These are phyloP conservation scores for Sorghum bicolor DNA, from an alignment of 176 grass and related monocot genomes.

Conservation along the genomic window DNA sequence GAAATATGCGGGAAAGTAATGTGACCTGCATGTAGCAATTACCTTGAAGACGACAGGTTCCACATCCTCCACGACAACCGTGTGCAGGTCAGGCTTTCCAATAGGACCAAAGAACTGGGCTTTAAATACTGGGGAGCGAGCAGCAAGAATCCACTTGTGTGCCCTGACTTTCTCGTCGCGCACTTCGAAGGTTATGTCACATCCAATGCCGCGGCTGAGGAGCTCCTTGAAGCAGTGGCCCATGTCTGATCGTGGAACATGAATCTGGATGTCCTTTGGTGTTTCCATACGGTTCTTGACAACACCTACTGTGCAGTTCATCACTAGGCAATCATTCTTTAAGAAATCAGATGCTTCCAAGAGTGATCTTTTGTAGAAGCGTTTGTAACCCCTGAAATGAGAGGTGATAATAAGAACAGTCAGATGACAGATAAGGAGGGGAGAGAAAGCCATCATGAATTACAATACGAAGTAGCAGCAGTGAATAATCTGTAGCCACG, in stretches of 20 bases:
- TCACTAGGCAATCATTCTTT: conserved; percentile 64
- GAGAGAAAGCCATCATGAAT: neutral
- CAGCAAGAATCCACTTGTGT: conserved; percentile 83
- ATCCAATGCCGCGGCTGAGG: conserved; percentile 51
- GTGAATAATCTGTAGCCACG: neutral
- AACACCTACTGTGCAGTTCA: conserved; percentile 91
- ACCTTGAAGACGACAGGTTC: conserved; percentile 89
- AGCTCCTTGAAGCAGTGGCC: conserved; percentile 63
- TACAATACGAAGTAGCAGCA: neutral
- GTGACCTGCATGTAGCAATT: conserved; percentile 17
- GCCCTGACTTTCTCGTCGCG: conserved; percentile 60
- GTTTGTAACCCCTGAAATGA: conserved; percentile 82
- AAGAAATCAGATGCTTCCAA: conserved; percentile 74
- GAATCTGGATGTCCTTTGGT: conserved; percentile 52
- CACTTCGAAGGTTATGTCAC: conserved; percentile 70
- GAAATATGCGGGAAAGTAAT: neutral
- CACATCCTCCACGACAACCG: conserved; percentile 70
- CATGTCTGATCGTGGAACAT: conserved; percentile 60
- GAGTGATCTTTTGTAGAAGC: conserved; percentile 74
- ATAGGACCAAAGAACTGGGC: conserved; percentile 92
- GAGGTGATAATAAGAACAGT: neutral
- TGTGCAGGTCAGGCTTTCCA: conserved; percentile 58
- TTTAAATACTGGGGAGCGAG: conserved; percentile 84
- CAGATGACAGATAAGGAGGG: neutral
- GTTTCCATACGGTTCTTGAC: conserved; percentile 71